A percentile compares a stretch with the other conserved stretches of the same genome.
phyloP scores from a whole-genome alignment of 2,329 filamentous ascomycete genomes.

The Pseudogymnoascus sp. region DNA sequence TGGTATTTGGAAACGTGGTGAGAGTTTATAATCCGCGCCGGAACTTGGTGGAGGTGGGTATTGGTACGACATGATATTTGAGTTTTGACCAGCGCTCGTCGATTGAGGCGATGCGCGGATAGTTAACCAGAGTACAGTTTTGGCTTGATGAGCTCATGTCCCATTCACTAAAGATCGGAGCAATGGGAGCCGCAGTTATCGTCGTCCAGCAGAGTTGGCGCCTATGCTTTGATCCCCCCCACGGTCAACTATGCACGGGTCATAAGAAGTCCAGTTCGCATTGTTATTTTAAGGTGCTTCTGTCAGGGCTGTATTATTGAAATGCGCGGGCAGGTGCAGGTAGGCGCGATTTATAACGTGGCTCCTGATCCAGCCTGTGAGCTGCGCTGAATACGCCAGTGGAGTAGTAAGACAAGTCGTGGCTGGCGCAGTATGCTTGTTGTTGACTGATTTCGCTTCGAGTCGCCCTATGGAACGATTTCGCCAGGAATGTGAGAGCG shows the following conservation, averaged over 20 bases:
- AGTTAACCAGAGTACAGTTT: constrained; percentile 4
- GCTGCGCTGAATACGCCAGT: background rate
- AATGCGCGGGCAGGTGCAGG: background rate
- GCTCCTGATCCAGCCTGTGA: background rate
- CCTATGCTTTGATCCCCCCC: constrained; percentile 1
- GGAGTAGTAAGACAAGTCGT: constrained; percentile 1
- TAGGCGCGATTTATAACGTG: background rate
- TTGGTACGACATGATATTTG: constrained; percentile 10
- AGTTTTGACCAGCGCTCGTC: background rate
- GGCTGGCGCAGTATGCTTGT: constrained; percentile 1
- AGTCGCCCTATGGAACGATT: background rate
- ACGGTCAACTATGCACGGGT: constrained; percentile 6
- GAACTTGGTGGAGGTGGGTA: constrained; percentile 6
- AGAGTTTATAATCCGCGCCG: background rate
- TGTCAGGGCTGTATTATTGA: background rate
- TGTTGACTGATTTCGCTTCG: constrained; percentile 3
- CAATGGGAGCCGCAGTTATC: constrained; percentile 3
- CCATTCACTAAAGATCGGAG: background rate
- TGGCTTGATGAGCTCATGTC: constrained; percentile 5
- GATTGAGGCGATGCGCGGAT: background rate
- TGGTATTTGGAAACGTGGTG: constrained; percentile 5
- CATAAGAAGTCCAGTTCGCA: constrained; percentile 7
- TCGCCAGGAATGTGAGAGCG: constrained; percentile 2
- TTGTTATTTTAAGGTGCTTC: constrained; percentile 1
- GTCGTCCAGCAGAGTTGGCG: constrained; percentile 1